A percentile compares a stretch with the other conserved stretches of the same genome.
Evolutionary conservation across 305 asterid species (phyloP).

Genomic region (Fraxinus dipetala): DNA sequence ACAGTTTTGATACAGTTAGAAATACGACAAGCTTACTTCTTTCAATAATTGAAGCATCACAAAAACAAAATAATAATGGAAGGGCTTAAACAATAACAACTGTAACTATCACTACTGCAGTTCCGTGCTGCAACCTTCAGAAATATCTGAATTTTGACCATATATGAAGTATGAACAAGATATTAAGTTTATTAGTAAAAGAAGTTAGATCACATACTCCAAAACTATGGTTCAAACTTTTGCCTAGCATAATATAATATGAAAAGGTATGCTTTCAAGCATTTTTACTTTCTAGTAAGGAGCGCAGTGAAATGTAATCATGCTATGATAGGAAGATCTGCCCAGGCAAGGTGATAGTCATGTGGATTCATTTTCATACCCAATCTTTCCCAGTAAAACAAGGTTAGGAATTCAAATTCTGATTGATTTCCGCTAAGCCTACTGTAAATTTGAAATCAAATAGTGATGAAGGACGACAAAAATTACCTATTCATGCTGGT

Average conservation of each 20-base stretch:
- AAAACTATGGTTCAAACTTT: slow-evolving; percentile 1
- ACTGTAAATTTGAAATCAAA: slow-evolving; percentile 11
- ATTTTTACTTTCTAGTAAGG: slow-evolving; percentile 11
- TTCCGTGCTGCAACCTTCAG: slow-evolving; percentile 1
- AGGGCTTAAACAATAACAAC: not conserved
- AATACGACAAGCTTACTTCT: not conserved
- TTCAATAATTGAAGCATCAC: slow-evolving; percentile 2
- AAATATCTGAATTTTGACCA: not conserved
- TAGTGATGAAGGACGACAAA: slow-evolving; percentile 15
- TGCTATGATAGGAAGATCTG: slow-evolving; percentile 13
- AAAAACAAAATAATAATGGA: not conserved
- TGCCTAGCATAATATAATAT: not conserved
- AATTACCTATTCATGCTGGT: slow-evolving; percentile 82
- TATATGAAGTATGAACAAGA: not conserved
- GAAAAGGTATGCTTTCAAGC: slow-evolving; percentile 5
- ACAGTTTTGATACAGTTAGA: not conserved
- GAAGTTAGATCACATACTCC: not conserved
- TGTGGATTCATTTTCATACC: slow-evolving; percentile 3
- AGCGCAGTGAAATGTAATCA: slow-evolving; percentile 10
- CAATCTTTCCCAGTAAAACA: slow-evolving; percentile 9
- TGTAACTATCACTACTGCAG: slow-evolving; percentile 9
- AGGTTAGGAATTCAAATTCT: not conserved
- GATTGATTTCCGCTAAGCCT: slow-evolving; percentile 13
- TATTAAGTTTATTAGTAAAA: not conserved
- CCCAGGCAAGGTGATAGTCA: slow-evolving; percentile 12